A percentile compares a stretch with the other conserved stretches of the same genome.
phyloP scores from a whole-genome alignment of 163 green algal genomes.

The Volvox carteri region DNA sequence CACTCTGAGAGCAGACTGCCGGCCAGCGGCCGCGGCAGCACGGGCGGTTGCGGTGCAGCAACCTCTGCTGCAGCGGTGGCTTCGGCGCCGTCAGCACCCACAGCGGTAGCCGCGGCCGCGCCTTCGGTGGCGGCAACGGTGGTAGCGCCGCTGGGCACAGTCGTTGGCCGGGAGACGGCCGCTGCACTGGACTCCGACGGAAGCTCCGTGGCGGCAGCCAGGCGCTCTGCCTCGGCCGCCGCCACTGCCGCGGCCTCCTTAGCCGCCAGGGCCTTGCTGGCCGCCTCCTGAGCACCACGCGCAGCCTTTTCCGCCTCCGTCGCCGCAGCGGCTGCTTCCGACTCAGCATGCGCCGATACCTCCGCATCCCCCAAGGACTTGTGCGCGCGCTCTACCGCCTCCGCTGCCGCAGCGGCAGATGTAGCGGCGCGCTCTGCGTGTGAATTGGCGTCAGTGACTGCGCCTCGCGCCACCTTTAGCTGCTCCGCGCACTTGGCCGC shows the following conservation, averaged over 20 bases:
- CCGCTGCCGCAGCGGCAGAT: slow-evolving; percentile 59
- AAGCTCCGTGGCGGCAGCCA: slow-evolving; percentile 34
- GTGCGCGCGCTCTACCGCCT: slow-evolving; percentile 63
- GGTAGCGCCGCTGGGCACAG: neutral
- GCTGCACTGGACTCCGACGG: slow-evolving; percentile 41
- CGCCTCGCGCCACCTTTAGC: slow-evolving; percentile 69
- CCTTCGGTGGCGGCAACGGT: slow-evolving; percentile 9
- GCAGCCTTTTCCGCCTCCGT: slow-evolving; percentile 58
- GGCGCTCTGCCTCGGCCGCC: slow-evolving; percentile 38
- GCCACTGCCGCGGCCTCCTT: slow-evolving; percentile 43
- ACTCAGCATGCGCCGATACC: slow-evolving; percentile 69
- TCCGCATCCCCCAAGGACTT: slow-evolving; percentile 61
- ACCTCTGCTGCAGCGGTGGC: slow-evolving; percentile 33
- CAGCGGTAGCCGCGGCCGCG: slow-evolving; percentile 35
- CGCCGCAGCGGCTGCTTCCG: slow-evolving; percentile 61
- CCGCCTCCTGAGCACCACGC: slow-evolving; percentile 47
- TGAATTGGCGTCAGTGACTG: slow-evolving; percentile 62
- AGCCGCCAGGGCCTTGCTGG: slow-evolving; percentile 31
- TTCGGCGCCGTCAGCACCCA: slow-evolving; percentile 44
- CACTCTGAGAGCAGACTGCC: slow-evolving; percentile 64
- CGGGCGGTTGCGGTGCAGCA: neutral
- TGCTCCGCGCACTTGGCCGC: slow-evolving; percentile 79
- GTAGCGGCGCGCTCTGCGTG: slow-evolving; percentile 66
- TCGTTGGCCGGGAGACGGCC: slow-evolving; percentile 41
- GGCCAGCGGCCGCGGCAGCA: slow-evolving; percentile 49